Conservation (phyloP, 192 early-diverging fungal species). For the Backusella psychrophila region DNA sequence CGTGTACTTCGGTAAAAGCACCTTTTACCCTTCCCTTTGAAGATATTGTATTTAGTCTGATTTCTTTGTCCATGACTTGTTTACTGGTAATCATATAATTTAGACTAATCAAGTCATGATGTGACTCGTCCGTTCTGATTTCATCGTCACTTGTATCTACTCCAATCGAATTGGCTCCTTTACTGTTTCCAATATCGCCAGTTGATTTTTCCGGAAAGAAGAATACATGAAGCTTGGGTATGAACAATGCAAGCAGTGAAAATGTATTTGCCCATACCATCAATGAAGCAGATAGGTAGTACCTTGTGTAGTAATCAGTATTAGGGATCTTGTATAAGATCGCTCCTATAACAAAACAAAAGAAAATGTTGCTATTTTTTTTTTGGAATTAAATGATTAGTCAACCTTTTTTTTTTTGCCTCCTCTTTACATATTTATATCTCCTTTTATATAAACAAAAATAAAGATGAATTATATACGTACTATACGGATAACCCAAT, state of each 20-base stretch:
- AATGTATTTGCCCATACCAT: constrained; percentile 49
- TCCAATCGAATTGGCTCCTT: neutral
- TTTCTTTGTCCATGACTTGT: neutral
- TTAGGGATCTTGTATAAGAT: constrained; percentile 40
- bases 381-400: neutral
- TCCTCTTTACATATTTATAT: neutral
- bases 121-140: neutral
- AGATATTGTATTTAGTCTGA: neutral
- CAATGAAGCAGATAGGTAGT: constrained; percentile 38
- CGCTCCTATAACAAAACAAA: constrained; percentile 42
- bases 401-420: neutral
- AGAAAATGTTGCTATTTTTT: constrained; percentile 42
- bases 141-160: constrained; percentile 23
- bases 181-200: constrained; percentile 1
- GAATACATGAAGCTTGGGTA: constrained; percentile 39
- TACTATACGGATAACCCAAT: constrained; percentile 53
- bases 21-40: constrained; percentile 10
- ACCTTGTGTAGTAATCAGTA: constrained; percentile 40
- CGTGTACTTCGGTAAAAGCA: constrained; percentile 13
- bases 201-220: neutral
- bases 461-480: constrained; percentile 13
- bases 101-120: constrained; percentile 19
- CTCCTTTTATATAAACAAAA: neutral
- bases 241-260: constrained; percentile 42
- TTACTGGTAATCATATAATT: constrained; percentile 11